Evolutionary conservation across 2,329 filamentous ascomycete species (phyloP).

Genomic region (Talaromyces sp.): DNA sequence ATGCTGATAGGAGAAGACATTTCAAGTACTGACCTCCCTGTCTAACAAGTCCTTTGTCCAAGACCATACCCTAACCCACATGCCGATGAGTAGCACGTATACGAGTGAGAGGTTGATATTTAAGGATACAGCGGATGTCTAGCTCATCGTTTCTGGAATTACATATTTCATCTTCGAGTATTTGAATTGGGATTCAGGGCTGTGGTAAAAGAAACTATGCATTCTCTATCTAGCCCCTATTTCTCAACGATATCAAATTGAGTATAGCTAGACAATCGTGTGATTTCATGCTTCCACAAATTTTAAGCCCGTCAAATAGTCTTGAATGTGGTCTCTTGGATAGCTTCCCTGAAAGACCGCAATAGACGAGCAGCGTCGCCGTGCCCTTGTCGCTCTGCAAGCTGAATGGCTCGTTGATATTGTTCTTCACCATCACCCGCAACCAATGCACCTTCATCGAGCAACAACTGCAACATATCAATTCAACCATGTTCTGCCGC

Average conservation of each 20-base stretch:
- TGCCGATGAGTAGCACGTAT: too few species aligned
- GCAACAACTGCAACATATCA: conserved; percentile 18
- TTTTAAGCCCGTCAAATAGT: not conserved
- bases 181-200: too few species aligned
- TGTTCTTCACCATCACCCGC: not conserved
- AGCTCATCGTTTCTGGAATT: too few species aligned
- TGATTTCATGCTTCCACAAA: not conserved
- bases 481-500: conserved; percentile 23
- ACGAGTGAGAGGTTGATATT: too few species aligned
- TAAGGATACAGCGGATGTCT: too few species aligned
- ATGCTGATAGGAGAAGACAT: too few species aligned
- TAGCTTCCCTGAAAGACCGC: not conserved
- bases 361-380: not conserved
- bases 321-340: not conserved
- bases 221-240: not conserved
- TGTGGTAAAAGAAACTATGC: not conserved
- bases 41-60: too few species aligned
- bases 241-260: too few species aligned
- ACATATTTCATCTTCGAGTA: too few species aligned
- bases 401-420: not conserved
- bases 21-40: too few species aligned
- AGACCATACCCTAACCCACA: too few species aligned
- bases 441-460: conserved; percentile 13
- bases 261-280: not conserved
- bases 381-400: not conserved